Conservation (phyloP, 1,139 yeast species). For the Saccharomyces hybrid region DNA sequence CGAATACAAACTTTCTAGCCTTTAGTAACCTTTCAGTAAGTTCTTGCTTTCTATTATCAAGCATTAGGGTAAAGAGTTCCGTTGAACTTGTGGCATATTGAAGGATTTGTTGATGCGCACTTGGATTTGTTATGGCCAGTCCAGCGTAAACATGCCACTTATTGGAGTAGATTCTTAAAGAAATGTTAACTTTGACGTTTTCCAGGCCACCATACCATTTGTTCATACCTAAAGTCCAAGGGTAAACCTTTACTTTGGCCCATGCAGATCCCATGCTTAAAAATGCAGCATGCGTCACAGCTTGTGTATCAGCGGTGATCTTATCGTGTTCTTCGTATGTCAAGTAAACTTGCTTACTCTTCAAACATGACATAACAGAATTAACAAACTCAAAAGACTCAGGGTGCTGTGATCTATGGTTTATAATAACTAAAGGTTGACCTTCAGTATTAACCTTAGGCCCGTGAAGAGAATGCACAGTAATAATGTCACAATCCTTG, state of each 20-base stretch:
- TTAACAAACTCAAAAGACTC: constrained; percentile 56
- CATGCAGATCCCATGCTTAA: constrained; percentile 96
- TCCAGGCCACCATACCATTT: constrained; percentile 93
- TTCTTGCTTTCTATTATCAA: constrained; percentile 56
- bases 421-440: constrained; percentile 83
- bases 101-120: constrained; percentile 84
- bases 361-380: constrained; percentile 57
- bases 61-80: constrained; percentile 75
- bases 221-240: constrained; percentile 49
- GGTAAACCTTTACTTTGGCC: constrained; percentile 75
- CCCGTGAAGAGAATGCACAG: constrained; percentile 91
- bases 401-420: constrained; percentile 54
- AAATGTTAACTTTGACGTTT: constrained; percentile 89
- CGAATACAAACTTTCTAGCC: constrained; percentile 74
- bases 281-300: constrained; percentile 97
- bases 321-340: constrained; percentile 83
- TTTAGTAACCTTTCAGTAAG: constrained; percentile 49
- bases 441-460: constrained; percentile 85
- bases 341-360: constrained; percentile 71
- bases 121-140: constrained; percentile 87
- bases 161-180: constrained; percentile 81
- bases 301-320: constrained; percentile 97
- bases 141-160: constrained; percentile 99
- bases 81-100: constrained; percentile 85
- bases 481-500: constrained; percentile 67